Evolutionary conservation across 495 filamentous ascomycete species (phyloP), one percentile per base, ranked within the genome.

Genomic region (Oidiodendron maius): DNA sequence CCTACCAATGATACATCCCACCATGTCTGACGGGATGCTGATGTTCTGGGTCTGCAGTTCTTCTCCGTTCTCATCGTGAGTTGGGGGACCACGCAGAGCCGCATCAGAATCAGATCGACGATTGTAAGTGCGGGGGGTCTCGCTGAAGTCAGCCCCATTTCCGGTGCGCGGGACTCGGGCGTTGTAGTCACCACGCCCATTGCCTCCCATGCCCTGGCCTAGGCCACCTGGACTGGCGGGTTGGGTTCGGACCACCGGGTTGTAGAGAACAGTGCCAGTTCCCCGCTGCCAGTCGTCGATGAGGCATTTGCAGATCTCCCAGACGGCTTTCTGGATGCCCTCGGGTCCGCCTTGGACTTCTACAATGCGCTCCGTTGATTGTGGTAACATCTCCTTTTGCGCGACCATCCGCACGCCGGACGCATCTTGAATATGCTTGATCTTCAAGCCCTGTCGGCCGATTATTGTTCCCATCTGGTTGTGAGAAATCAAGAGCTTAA

Each of bases 381-480:
- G 93, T 21, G 93, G 93, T 25, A 97, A 83, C 93, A 98, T 97
- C 61, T 98, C 93, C 71, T 98, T 98, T 65, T 96, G 91, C 40
- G 93, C 93, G 25, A 97, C 90, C 93, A 98, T 97, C 56, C 93
- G 88, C 48, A 96, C 91, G 52, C 91, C 89, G 2, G 94, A 97
- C 10, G 83, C 82, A 68, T 98, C 94, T 65, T 98, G 93, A 58
- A 98, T 98, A 66, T 95, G 86, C 77, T 98, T 98, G 74, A 98
- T 98, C 74, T 96, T 97, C 51, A 95, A 76, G 37, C 93, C 93
- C 70, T 90, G 85, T 44, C 90, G 84, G 53, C 93, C 93, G 58
- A 98, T 98, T 67, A 98, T 96, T 53, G 93, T 97, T 45, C 93
- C 93, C 93, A 98, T 98, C 66, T 98, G 94, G 63, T 97, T 97